These are phyloP conservation scores for Sporisorium scitamineum DNA, from an alignment of 1,284 basidiomycete species.

Conservation along the genomic window DNA sequence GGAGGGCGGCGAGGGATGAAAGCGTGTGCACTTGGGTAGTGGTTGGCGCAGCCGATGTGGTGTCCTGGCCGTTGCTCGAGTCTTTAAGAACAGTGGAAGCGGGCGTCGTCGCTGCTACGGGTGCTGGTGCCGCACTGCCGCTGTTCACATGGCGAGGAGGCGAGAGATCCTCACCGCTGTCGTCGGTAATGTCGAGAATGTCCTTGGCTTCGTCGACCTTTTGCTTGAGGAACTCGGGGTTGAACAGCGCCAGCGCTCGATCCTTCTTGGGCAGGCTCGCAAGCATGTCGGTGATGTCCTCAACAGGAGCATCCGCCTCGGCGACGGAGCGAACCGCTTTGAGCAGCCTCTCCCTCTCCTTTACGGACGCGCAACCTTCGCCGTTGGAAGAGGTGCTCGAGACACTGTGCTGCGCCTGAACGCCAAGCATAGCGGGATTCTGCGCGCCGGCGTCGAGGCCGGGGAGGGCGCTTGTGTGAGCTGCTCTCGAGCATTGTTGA, in stretches of 20 bases:
- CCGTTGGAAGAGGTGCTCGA: conserved; percentile 42
- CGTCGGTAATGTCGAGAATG: conserved; percentile 73
- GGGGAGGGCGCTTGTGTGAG: conserved; percentile 20
- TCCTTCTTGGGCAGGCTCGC: conserved; percentile 88
- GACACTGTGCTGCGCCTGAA: conserved; percentile 38
- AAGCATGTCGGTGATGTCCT: conserved; percentile 76
- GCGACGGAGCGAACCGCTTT: conserved; percentile 71
- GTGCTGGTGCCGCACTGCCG: neutral
- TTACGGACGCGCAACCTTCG: conserved; percentile 45
- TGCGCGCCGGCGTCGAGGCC: conserved; percentile 5
- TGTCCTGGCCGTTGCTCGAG: conserved; percentile 53
- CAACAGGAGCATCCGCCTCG: conserved; percentile 49
- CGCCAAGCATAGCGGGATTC: conserved; percentile 18
- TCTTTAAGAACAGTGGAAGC: conserved; percentile 16
- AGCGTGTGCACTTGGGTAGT: conserved; percentile 42
- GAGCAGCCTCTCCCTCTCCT: conserved; percentile 77
- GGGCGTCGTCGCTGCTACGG: neutral
- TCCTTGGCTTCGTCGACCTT: conserved; percentile 85
- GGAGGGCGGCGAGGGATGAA: conserved; percentile 75
- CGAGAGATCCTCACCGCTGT: conserved; percentile 32
- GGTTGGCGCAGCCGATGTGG: conserved; percentile 14
- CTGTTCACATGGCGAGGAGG: neutral
- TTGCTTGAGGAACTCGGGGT: conserved; percentile 79
- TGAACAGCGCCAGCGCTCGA: conserved; percentile 88
- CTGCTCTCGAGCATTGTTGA: conserved; percentile 67